phyloP scores from a whole-genome alignment of 306 rosid species.

The Pyrus bretschneideri region DNA sequence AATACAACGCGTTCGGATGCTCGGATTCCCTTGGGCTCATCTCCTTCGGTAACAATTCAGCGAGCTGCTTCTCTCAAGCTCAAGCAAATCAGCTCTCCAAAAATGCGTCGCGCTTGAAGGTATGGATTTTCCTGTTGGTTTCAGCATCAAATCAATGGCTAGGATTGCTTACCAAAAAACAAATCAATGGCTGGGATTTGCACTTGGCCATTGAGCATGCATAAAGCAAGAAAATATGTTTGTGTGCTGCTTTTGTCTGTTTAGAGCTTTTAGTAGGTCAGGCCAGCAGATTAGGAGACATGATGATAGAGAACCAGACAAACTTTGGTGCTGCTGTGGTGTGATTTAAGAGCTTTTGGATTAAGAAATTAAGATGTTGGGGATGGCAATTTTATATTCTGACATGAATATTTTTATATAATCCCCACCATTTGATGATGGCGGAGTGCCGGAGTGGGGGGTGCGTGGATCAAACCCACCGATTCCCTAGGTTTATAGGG shows the following conservation, averaged over 20 bases:
- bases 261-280: background rate
- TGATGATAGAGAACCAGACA: background rate
- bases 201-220: background rate
- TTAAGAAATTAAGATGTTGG: background rate
- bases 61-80: background rate
- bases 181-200: background rate
- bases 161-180: too few relatives aligned
- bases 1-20: background rate
- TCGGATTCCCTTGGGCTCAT: background rate
- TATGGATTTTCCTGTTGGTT: background rate
- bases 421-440: background rate
- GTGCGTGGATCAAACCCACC: background rate
- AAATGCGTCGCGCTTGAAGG: background rate
- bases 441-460: background rate
- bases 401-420: background rate
- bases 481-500: background rate
- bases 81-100: too few relatives aligned
- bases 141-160: background rate
- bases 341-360: background rate
- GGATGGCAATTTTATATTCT: background rate
- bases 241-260: background rate
- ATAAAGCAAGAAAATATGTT: background rate
- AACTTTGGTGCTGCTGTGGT: background rate
- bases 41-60: constrained; percentile 1
- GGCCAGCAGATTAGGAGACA: background rate